Base-by-base conservation (phyloP, 192 early-diverging fungal genomes). In the Podila horticola region DNA sequence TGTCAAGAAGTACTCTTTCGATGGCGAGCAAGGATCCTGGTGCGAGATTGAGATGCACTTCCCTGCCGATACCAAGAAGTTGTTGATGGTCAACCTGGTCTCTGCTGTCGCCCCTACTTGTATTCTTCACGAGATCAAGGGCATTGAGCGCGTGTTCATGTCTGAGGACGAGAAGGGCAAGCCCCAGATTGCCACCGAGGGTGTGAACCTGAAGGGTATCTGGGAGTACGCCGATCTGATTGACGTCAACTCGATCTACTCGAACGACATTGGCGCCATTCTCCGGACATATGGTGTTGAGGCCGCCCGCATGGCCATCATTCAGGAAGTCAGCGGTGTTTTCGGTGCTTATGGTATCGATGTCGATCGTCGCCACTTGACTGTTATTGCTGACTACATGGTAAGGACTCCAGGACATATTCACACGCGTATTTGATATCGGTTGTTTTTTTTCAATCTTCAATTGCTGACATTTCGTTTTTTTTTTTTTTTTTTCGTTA, bases 331-430 rank as follows among this genome's bases (percentile, higher is more conserved):
- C 60, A 90, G 90, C 9, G 86, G 87, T 28, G 98, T 99, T 36
- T 99, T 99, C 75, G 92, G 88, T 48, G 95, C 93, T 3, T 99
- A 99, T 79, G 93, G 96, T 62, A 99, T 99, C 67, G 88, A 84
- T 57, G 95, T 99, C 64, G 95, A 99, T 84, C 86, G 86, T 49
- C 93, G 97, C n/a, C 98, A 99, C 81, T 91, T 99, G 84, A 91
- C 91, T 45, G 77, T 99, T 69, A 97, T 99, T 84, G 97, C 97
- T 51, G 98, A 99, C 79, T 98, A 97, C 81, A 99, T 99, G 98
- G 91, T 91, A 83, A 66, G 65, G 1, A 50, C 19, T 68, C 69
- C 1, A 2, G 69, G 24, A 65, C 38, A 48, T 30, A 20, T 62
- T 4, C 30, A 45, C 11, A 12, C 3, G 41, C 34, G 15, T 17